Base-by-base conservation (phyloP, 805 yeast genomes). In the Saturnispora quitensis region DNA sequence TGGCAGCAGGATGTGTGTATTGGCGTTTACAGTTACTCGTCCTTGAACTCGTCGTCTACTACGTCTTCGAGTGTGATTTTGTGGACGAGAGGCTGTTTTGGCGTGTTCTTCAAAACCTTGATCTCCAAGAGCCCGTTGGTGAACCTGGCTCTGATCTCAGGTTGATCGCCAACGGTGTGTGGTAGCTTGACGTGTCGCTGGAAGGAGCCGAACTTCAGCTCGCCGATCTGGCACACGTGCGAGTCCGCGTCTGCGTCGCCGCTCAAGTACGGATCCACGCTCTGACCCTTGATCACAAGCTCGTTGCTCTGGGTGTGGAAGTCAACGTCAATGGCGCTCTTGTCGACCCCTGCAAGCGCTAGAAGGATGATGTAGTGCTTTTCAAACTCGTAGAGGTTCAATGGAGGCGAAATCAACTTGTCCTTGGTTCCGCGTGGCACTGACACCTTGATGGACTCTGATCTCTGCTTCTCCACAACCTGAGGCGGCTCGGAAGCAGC, bases 161-260 rank as follows among this genome's bases (percentile, higher is more conserved):
- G 80, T 52, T 81, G 85, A 36, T 72, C 64, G 50, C 72, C 68
- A 45, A 83, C 82, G 47, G 74, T 63, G 2, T 73, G 69, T 20
- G 85, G 84, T 60, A 81, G 72, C 55, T 75, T 78, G 48, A 81
- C 63, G 35, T 76, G 70, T 67, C 86, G 74, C 61, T 78, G 81
- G 60, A 81, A 76, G 1, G 74, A 69, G 13, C 85, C 86, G 38
- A 76, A 72, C 60, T 76, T 73, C 51, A 80, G 71, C 64, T 81
- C 86, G 24, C 77, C 68, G 22, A 77, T 71, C 54, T 74, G 75
- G 49, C 76, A 53, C 47, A 64, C 61, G 50, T 70, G 61, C 2
- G 59, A 45, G 47, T 62, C 58, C 20, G 68, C 70, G n/a, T 58
- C 50, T 13, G 54, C 49, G 46, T 64, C 68, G 40, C 62, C 67